Evolutionary conservation across 257 asterid species (phyloP).

Genomic region (Rhazya stricta): DNA sequence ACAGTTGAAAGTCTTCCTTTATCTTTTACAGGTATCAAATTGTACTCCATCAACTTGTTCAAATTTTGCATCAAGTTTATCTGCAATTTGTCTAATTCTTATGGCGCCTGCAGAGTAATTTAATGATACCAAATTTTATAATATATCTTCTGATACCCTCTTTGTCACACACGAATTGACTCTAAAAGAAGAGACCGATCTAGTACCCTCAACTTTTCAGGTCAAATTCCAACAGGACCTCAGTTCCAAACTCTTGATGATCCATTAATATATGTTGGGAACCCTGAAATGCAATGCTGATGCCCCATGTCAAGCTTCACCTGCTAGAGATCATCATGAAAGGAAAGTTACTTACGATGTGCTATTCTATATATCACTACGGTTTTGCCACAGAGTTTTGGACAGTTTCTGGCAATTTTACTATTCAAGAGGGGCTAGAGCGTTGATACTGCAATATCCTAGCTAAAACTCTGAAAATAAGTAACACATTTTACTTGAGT

Average conservation of each 20-base stretch:
- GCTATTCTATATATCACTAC: background rate
- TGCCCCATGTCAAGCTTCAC: background rate
- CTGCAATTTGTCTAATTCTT: background rate
- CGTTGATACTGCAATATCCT: background rate
- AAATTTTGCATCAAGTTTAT: no score
- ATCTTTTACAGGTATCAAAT: background rate
- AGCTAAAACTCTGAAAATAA: background rate
- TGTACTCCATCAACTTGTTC: no score
- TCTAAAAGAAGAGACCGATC: no score
- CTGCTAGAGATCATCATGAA: background rate
- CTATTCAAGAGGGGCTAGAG: background rate
- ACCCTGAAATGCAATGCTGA: constrained; percentile 3
- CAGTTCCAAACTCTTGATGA: background rate
- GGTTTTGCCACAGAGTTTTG: constrained; percentile 3
- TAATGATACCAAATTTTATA: no score
- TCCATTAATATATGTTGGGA: constrained; percentile 1
- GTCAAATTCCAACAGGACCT: background rate
- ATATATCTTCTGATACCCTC: no score
- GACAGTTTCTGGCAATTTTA: background rate
- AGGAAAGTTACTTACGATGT: background rate
- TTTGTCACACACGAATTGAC: no score
- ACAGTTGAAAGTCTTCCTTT: background rate
- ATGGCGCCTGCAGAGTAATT: background rate
- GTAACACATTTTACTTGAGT: background rate
- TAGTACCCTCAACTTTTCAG: background rate